Evolutionary conservation across 2,329 filamentous ascomycete genomes (phyloP).

Genomic region (Calycina marina): DNA sequence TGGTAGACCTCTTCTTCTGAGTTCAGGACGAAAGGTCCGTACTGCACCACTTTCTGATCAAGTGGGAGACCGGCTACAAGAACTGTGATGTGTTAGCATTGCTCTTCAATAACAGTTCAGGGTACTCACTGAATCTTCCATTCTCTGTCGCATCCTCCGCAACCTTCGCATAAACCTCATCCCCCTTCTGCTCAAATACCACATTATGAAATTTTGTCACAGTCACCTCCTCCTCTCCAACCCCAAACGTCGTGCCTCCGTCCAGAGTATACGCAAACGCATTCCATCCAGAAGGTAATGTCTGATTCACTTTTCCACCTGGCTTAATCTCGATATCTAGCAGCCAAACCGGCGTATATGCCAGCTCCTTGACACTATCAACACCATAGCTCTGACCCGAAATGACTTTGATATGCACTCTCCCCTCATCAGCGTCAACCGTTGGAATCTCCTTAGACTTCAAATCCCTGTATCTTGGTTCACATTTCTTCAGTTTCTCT

Average conservation of each 20-base stretch:
- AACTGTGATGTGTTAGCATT: conserved; percentile 26
- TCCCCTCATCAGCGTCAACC: conserved; percentile 55
- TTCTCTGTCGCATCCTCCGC: conserved; percentile 44
- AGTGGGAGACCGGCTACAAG: conserved; percentile 67
- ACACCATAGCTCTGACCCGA: conserved; percentile 72
- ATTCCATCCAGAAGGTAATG: conserved; percentile 71
- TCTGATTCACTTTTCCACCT: conserved; percentile 62
- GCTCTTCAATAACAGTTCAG: not conserved
- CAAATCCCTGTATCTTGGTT: conserved; percentile 84
- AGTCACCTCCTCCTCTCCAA: conserved; percentile 31
- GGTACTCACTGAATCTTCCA: conserved; percentile 27
- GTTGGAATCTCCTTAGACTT: conserved; percentile 63
- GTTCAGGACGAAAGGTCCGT: conserved; percentile 72
- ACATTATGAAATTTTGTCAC: conserved; percentile 72
- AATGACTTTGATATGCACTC: conserved; percentile 78
- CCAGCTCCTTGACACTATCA: conserved; percentile 77
- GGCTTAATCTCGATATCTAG: conserved; percentile 71
- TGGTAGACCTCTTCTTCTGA: conserved; percentile 59
- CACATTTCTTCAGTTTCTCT: conserved; percentile 65
- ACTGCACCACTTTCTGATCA: conserved; percentile 69
- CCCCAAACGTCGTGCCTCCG: conserved; percentile 52
- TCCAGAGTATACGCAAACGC: conserved; percentile 77
- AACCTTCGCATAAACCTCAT: conserved; percentile 59
- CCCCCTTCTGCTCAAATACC: conserved; percentile 70
- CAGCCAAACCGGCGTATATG: conserved; percentile 96